Evolutionary conservation across 805 yeast genomes (phyloP), one percentile per base, ranked within the genome.

Genomic region (Yarrowia sp.): DNA sequence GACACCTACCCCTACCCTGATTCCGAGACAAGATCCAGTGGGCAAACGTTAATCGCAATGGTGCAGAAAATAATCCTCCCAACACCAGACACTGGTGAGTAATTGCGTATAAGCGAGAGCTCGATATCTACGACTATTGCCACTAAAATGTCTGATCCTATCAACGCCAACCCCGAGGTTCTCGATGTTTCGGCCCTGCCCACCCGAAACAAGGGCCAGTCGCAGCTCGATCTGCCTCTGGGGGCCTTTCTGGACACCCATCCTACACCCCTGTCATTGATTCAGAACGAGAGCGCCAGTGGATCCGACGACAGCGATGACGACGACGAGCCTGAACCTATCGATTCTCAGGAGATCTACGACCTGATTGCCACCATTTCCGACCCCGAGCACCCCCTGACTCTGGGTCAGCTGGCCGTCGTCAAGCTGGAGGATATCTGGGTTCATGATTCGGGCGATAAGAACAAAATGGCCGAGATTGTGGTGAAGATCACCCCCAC

Each of bases 341-440:
- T 94, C 46, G 99, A 94, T 76, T 78, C 92, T 1, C 98, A 94
- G 76, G 99, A 94, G 76, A 87, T 94, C 7, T 92, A 86, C 73
- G 97, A 93, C 76, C 80, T 94, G 59, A 91, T 91, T 2, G 87
- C 97, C 7, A 85, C 89, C 40, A 91, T 92, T 12, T 89, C 96
- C 0, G 99, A 95, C 77, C 99, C 99, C 1, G 99, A 95, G 75
- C 99, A 95, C 77, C 99, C 99, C 0, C 81, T 95, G 52, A 89
- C 97, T 0, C 81, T 95, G 69, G 99, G 97, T 0, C 98, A 95
- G 78, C 82, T 95, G 16, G 94, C 97, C 0, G 98, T 95, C 50
- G 97, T 95, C 1, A 92, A 92, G 74, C 80, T 95, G 61, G 83
- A 84, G 7, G 97, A 96, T 76, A 95, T 95, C 69, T 77, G 80